Base-by-base conservation (phyloP, 2,329 filamentous ascomycete genomes). In the Aureobasidium lini region DNA sequence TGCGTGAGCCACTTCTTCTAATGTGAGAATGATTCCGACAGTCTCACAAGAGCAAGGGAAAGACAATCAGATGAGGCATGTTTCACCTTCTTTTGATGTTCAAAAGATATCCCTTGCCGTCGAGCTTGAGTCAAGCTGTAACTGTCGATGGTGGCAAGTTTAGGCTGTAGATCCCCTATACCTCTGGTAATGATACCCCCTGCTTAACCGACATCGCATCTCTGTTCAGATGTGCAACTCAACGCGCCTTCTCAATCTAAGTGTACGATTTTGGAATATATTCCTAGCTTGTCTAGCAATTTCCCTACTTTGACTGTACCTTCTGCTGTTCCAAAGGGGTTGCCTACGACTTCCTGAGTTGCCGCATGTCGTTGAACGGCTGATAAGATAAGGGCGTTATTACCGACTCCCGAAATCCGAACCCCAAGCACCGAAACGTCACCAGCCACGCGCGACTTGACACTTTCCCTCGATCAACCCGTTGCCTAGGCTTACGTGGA, bases 371-470 rank as follows among this genome's bases (percentile, higher is more conserved):
- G 49, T 32, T 15, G 10, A 8, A 15, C 8, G 49, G 31, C 23
- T 39, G 31, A 48, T 29, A 2, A 40, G 48, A 16, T 32, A 11
- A 6, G 52, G 40, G 52, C 39, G 52, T 56, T n/a, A 11, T 28
- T 44, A 56, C 39, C 52, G 52, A 6, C 3, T 6, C 11, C 40
- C 52, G 40, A 56, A 56, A 1, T 7, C 50, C 29, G 29, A 44
- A n/a, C 28, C 29, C 52, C 39, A 13, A 39, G 29, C 29, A 44
- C 15, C 6, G 11, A 23, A 23, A 23, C 52, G 52, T 56, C 52
- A 56, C 52, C 52, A 56, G 52, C 52, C 52, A 56, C 40, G 16
- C 40, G 52, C 37, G 46, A 52, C 39, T 39, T 43, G 52, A 54
- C 52, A 34, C 52, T 44, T 23, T 44, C 52, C 11, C 28, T 37